A percentile compares a stretch with the other conserved stretches of the same genome.
Evolutionary conservation across 805 yeast species (phyloP).

Genomic region (Metschnikowia dekortorum): DNA sequence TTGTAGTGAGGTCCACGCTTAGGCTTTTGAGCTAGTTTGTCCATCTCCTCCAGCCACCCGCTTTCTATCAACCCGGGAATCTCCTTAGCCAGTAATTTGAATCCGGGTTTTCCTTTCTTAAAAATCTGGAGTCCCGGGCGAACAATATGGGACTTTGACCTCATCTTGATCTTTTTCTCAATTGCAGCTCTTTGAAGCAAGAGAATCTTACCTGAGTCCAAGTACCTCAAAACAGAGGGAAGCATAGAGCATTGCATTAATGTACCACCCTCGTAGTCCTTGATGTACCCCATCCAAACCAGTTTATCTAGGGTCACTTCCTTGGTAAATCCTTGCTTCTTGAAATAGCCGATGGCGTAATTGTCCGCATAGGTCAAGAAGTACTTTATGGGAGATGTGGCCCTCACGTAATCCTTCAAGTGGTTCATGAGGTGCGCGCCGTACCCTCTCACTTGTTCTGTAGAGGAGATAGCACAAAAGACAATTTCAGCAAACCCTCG

Average conservation of each 20-base stretch:
- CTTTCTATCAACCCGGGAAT: constrained; percentile 91
- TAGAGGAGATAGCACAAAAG: constrained; percentile 94
- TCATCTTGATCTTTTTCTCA: constrained; percentile 71
- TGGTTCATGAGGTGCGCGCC: constrained; percentile 99
- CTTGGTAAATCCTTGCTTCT: constrained; percentile 96
- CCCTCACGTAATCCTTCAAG: constrained; percentile 88
- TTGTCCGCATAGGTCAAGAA: constrained; percentile 96
- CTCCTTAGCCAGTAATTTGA: constrained; percentile 35
- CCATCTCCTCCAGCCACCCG: constrained; percentile 99
- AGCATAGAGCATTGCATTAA: constrained; percentile 96
- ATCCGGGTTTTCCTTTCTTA: constrained; percentile 52
- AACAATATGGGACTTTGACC: constrained; percentile 75
- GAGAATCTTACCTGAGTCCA: constrained; percentile 83
- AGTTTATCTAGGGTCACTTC: constrained; percentile 82
- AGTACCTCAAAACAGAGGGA: constrained; percentile 73
- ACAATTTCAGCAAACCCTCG: constrained; percentile 96
- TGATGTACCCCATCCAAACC: constrained; percentile 97
- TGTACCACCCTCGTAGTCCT: constrained; percentile 98
- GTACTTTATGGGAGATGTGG: constrained; percentile 79
- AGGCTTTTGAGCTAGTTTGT: constrained; percentile 90
- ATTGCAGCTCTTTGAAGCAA: constrained; percentile 90
- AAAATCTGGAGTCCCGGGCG: constrained; percentile 79
- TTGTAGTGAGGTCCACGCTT: constrained; percentile 93
- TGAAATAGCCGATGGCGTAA: constrained; percentile 97
- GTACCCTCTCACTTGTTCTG: constrained; percentile 97